Percentiles rank a stretch among this genome's conserved stretches.
These are phyloP conservation scores for Allium sativum DNA, from an alignment of 106 monocot genomes.

Conservation along the genomic window DNA sequence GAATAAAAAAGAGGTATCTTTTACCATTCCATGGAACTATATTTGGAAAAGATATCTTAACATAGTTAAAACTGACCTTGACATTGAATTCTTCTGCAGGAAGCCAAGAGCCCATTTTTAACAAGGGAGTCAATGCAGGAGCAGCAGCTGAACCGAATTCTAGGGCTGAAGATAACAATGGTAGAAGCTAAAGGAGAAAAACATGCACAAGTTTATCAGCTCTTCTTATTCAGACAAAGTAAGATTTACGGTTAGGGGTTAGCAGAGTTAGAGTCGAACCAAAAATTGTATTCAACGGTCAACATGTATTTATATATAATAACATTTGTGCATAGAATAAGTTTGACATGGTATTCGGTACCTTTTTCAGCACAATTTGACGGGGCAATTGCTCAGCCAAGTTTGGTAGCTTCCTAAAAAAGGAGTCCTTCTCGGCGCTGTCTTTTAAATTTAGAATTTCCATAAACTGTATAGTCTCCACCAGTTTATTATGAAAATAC, in stretches of 20 bases:
- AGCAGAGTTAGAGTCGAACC: no score
- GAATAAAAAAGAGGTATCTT: background rate
- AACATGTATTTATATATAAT: no score
- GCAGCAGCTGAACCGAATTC: slow-evolving; percentile 99
- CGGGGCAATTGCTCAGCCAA: slow-evolving; percentile 86
- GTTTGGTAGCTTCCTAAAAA: slow-evolving; percentile 95
- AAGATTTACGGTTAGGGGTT: no score
- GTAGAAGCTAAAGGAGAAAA: slow-evolving; percentile 61
- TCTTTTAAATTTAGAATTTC: slow-evolving; percentile 95
- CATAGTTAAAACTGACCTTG: slow-evolving; percentile 40
- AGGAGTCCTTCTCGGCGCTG: slow-evolving; percentile 94
- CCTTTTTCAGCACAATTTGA: slow-evolving; percentile 95
- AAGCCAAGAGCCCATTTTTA: slow-evolving; percentile 99
- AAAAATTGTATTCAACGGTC: no score
- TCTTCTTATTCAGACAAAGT: background rate
- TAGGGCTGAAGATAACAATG: slow-evolving; percentile 69
- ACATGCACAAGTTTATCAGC: slow-evolving; percentile 7
- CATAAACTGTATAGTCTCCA: slow-evolving; percentile 99
- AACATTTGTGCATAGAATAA: no score
- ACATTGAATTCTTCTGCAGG: slow-evolving; percentile 64
- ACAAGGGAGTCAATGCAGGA: slow-evolving; percentile 75
- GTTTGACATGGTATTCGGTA: slow-evolving; percentile 2
- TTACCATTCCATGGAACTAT: background rate
- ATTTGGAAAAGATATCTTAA: background rate
- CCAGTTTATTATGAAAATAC: slow-evolving; percentile 95